Percentiles rank a stretch among this genome's conserved stretches.
Conservation (phyloP, 208 protist genomes). For the Trypanosoma platydactyli region DNA sequence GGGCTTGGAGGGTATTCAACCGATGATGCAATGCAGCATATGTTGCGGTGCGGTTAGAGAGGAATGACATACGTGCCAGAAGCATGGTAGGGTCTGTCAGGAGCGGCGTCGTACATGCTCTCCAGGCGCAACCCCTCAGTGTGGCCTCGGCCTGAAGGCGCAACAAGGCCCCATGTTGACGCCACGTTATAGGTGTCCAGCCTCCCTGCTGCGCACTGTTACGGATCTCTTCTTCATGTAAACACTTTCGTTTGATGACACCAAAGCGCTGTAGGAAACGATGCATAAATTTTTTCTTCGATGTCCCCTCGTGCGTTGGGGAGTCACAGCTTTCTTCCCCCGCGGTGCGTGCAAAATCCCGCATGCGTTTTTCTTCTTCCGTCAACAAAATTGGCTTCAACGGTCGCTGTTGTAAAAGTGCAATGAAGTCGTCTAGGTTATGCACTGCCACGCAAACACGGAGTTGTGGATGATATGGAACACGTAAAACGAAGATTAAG, state of each 20-base stretch:
- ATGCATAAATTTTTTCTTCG: slow-evolving; percentile 10
- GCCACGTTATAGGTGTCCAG: slow-evolving; percentile 46
- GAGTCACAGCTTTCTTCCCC: neutral
- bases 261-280: slow-evolving; percentile 4
- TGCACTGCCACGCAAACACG: slow-evolving; percentile 69
- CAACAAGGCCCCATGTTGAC: slow-evolving; percentile 38
- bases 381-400: slow-evolving; percentile 38
- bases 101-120: slow-evolving; percentile 48
- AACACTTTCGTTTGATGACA: neutral
- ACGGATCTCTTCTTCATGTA: slow-evolving; percentile 6
- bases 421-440: slow-evolving; percentile 68
- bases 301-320: neutral
- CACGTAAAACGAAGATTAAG: slow-evolving; percentile 60
- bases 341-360: slow-evolving; percentile 26
- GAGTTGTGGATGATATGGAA: slow-evolving; percentile 59
- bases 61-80: slow-evolving; percentile 49
- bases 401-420: slow-evolving; percentile 43
- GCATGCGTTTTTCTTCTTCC: slow-evolving; percentile 45
- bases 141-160: slow-evolving; percentile 37
- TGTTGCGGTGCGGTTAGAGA: slow-evolving; percentile 57
- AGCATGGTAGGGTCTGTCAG: slow-evolving; percentile 54
- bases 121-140: slow-evolving; percentile 21
- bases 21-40: slow-evolving; percentile 51
- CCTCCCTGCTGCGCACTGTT: slow-evolving; percentile 30
- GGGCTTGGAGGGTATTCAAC: slow-evolving; percentile 41